A percentile compares a stretch with the other conserved stretches of the same genome.
Evolutionary conservation across 2,329 filamentous ascomycete genomes (phyloP).

Genomic region (Fusarium circinatum): DNA sequence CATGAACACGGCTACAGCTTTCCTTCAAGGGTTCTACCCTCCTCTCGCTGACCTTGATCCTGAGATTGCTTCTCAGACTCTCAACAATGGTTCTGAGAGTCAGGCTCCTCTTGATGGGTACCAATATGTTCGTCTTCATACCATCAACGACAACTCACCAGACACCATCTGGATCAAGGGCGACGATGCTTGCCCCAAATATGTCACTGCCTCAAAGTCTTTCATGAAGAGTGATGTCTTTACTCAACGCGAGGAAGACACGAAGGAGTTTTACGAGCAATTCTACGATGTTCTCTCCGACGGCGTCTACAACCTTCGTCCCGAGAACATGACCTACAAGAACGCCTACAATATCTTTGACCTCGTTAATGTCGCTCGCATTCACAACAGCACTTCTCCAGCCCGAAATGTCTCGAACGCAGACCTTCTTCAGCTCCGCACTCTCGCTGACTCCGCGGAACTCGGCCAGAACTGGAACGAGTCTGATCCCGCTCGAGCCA

Average conservation of each 20-base stretch:
- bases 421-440: conserved; percentile 48
- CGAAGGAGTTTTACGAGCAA: conserved; percentile 45
- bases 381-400: conserved; percentile 46
- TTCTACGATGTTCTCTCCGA: conserved; percentile 45
- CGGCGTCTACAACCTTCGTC: conserved; percentile 46
- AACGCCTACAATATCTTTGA: conserved; percentile 52
- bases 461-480: conserved; percentile 47
- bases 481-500: conserved; percentile 44
- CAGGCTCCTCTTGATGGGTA: conserved; percentile 47
- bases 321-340: conserved; percentile 48
- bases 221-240: conserved; percentile 46
- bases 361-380: conserved; percentile 49
- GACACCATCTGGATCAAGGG: conserved; percentile 53
- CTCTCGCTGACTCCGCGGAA: conserved; percentile 48
- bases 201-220: conserved; percentile 39
- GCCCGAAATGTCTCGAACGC: conserved; percentile 47
- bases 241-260: conserved; percentile 40
- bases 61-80: conserved; percentile 42
- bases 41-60: conserved; percentile 44
- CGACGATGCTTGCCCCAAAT: conserved; percentile 48
- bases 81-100: conserved; percentile 47
- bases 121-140: conserved; percentile 49
- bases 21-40: conserved; percentile 51
- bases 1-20: conserved; percentile 50
- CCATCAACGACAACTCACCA: conserved; percentile 46